These are phyloP conservation scores for Apophysomyces variabilis DNA, from an alignment of 371 early-diverging fungal genomes.

Conservation along the genomic window DNA sequence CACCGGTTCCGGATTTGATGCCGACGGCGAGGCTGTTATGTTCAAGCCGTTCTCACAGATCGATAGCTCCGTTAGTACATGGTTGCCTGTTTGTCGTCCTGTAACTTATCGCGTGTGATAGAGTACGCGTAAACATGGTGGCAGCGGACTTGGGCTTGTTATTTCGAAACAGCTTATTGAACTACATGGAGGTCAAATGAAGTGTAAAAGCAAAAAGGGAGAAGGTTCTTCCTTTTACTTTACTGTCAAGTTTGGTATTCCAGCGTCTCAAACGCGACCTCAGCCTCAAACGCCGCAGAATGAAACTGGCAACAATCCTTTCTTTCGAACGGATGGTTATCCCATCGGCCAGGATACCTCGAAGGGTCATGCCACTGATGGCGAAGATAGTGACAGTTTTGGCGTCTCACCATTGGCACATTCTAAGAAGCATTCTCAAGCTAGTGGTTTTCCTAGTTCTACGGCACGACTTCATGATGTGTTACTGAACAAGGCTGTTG, in stretches of 20 bases:
- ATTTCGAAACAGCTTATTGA: conserved; percentile 67
- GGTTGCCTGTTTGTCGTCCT: background rate
- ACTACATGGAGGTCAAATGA: conserved; percentile 64
- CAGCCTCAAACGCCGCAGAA: conserved; percentile 62
- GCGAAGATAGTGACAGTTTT: conserved; percentile 3
- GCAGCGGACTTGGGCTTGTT: conserved; percentile 68
- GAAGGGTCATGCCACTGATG: background rate
- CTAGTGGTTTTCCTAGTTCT: conserved; percentile 23
- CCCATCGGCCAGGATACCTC: conserved; percentile 16
- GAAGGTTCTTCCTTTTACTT: conserved; percentile 68
- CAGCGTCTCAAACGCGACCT: conserved; percentile 49
- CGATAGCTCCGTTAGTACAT: conserved; percentile 55
- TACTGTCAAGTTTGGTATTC: conserved; percentile 59
- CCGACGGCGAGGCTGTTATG: conserved; percentile 65
- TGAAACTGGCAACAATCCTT: conserved; percentile 48
- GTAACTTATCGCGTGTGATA: conserved; percentile 4
- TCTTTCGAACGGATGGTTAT: conserved; percentile 48
- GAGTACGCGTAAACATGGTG: conserved; percentile 70
- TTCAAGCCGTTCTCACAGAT: conserved; percentile 74
- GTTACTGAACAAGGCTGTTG: conserved; percentile 40
- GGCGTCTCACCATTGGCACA: conserved; percentile 31
- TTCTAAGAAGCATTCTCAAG: conserved; percentile 36
- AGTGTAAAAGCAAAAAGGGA: conserved; percentile 62
- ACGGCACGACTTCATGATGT: conserved; percentile 39
- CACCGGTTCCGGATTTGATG: conserved; percentile 69